phyloP scores from a whole-genome alignment of 176 grass and related monocot genomes.

The Carex kokanica region DNA sequence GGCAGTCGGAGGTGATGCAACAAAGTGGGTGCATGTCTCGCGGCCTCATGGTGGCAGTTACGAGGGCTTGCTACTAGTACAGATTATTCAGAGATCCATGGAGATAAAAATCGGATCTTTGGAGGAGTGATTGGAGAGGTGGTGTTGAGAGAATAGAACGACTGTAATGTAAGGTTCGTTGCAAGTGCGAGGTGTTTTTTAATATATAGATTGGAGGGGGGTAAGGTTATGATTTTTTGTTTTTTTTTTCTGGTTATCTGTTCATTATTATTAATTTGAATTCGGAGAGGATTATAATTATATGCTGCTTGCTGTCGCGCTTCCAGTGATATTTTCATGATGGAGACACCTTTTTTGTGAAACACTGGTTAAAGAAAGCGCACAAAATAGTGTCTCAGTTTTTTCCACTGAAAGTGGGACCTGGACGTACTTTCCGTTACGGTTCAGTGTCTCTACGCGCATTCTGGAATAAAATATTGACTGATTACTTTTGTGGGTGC shows the following conservation, averaged over 20 bases:
- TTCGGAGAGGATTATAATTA: background rate
- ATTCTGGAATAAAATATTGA: background rate
- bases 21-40: constrained; percentile 93
- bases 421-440: background rate
- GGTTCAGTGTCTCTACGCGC: background rate
- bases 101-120: constrained; percentile 4
- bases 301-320: constrained; percentile 16
- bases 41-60: constrained; percentile 34
- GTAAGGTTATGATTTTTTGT: background rate
- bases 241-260: background rate
- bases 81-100: constrained; percentile 19
- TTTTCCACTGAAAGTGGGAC: background rate
- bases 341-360: background rate
- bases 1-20: constrained; percentile 73
- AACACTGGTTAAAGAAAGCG: background rate
- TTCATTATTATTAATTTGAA: constrained; percentile 9
- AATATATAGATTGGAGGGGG: constrained; percentile 7
- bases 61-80: background rate
- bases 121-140: background rate
- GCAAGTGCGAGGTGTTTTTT: constrained; percentile 12
- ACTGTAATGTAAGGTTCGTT: constrained; percentile 9
- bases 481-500: background rate
- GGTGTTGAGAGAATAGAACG: background rate
- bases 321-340: constrained; percentile 12
- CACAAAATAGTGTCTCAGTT: background rate